phyloP scores from a whole-genome alignment of 306 rosid species.

The Cicer arietinum region DNA sequence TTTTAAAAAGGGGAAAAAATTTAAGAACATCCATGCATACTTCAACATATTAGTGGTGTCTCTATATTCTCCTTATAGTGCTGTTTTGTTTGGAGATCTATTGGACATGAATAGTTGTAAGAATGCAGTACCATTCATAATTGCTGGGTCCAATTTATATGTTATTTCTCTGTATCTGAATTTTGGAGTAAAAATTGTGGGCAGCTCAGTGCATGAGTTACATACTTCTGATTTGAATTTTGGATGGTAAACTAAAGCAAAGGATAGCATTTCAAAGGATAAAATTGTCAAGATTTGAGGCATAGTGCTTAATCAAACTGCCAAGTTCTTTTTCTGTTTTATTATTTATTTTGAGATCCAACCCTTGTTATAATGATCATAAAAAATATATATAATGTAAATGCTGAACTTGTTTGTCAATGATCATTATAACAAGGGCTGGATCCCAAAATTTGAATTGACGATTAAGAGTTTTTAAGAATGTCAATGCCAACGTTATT shows the following conservation, averaged over 20 bases:
- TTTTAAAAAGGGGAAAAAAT: neutral
- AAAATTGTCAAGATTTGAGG: conserved; percentile 7
- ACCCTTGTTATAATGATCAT: too few relatives aligned
- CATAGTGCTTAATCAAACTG: conserved; percentile 26
- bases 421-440: too few relatives aligned
- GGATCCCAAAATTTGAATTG: neutral
- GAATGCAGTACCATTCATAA: conserved; percentile 14
- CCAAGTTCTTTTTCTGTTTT: conserved; percentile 24
- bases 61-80: too few relatives aligned
- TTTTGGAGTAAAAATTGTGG: conserved; percentile 23
- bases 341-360: conserved; percentile 34
- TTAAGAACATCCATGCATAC: conserved; percentile 18
- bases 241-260: conserved; percentile 33
- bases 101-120: conserved; percentile 29
- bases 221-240: conserved; percentile 28
- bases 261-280: conserved; percentile 31
- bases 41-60: neutral
- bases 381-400: too few relatives aligned
- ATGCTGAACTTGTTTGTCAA: too few relatives aligned
- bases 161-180: conserved; percentile 27
- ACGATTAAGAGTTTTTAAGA: conserved; percentile 9
- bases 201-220: neutral
- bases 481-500: conserved; percentile 18
- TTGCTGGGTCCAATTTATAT: conserved; percentile 16
- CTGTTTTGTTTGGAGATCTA: conserved; percentile 37